Evolutionary conservation across 2,329 filamentous ascomycete species (phyloP).

Genomic region (Elsinoe arachidis): DNA sequence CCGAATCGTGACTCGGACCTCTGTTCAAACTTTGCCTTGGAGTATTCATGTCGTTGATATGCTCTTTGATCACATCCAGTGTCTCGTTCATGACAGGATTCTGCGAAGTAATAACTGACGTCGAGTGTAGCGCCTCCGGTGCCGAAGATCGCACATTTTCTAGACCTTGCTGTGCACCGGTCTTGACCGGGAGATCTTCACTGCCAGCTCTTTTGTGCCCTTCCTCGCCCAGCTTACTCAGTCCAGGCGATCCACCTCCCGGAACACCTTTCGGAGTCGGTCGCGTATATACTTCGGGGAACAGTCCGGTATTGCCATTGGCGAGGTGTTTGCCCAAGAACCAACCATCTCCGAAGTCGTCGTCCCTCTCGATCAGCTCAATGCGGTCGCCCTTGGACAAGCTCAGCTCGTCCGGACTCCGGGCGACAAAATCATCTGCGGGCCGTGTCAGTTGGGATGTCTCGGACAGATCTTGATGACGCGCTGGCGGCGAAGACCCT

Average conservation of each 20-base stretch:
- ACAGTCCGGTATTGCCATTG: constrained; percentile 67
- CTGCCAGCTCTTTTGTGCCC: constrained; percentile 19
- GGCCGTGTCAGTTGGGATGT: background rate
- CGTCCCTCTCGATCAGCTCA: constrained; percentile 74
- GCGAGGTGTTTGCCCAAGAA: constrained; percentile 66
- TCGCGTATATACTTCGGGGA: constrained; percentile 54
- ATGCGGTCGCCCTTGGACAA: constrained; percentile 77
- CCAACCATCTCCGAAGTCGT: constrained; percentile 85
- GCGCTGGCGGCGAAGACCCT: background rate
- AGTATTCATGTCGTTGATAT: constrained; percentile 77
- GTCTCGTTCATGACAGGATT: constrained; percentile 89
- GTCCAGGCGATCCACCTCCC: constrained; percentile 27
- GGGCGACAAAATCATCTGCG: constrained; percentile 84
- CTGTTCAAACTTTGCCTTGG: constrained; percentile 45
- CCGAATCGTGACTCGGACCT: constrained; percentile 57
- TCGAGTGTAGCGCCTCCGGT: constrained; percentile 13
- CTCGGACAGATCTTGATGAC: background rate
- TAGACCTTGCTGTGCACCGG: constrained; percentile 1
- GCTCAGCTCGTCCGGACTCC: constrained; percentile 87
- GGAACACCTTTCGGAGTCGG: constrained; percentile 28
- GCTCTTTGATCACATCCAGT: constrained; percentile 90
- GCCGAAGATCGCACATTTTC: constrained; percentile 3
- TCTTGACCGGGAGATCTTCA: constrained; percentile 3
- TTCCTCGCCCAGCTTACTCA: constrained; percentile 23
- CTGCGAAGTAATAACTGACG: constrained; percentile 24